Evolutionary conservation across 2,329 filamentous ascomycete species (phyloP).

Genomic region (Aspergillus aculeatinus): DNA sequence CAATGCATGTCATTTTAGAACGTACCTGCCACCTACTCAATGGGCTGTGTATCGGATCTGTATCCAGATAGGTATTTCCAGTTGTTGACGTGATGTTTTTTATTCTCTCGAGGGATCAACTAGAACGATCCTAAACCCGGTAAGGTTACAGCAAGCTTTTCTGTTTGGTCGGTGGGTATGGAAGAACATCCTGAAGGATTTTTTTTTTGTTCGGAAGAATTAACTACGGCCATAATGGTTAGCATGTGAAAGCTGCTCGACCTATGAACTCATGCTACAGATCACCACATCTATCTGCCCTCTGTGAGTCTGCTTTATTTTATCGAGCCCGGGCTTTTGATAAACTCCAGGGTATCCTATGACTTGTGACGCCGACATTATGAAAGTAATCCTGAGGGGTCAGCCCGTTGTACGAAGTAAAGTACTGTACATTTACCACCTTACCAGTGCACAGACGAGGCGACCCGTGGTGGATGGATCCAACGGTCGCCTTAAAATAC

Average conservation of each 20-base stretch:
- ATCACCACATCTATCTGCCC: neutral
- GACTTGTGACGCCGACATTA: conserved; percentile 4
- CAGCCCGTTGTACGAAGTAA: neutral
- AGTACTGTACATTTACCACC: neutral
- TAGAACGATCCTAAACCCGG: conserved; percentile 9
- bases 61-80: neutral
- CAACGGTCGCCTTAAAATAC: conserved; percentile 18
- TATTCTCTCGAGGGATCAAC: conserved; percentile 10
- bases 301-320: neutral
- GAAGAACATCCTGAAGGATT: neutral
- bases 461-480: conserved; percentile 20
- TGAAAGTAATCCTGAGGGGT: neutral
- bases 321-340: neutral
- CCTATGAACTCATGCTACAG: conserved; percentile 2
- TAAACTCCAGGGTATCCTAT: neutral
- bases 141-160: conserved; percentile 8
- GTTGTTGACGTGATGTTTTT: neutral
- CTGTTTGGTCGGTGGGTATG: neutral
- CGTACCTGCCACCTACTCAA: neutral
- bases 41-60: neutral
- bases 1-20: no score
- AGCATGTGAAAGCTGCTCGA: conserved; percentile 5
- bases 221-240: neutral
- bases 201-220: neutral
- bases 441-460: conserved; percentile 20